A percentile compares a stretch with the other conserved stretches of the same genome.
Conservation (phyloP, 306 rosid genomes). For the Pyrus pyrifolia region DNA sequence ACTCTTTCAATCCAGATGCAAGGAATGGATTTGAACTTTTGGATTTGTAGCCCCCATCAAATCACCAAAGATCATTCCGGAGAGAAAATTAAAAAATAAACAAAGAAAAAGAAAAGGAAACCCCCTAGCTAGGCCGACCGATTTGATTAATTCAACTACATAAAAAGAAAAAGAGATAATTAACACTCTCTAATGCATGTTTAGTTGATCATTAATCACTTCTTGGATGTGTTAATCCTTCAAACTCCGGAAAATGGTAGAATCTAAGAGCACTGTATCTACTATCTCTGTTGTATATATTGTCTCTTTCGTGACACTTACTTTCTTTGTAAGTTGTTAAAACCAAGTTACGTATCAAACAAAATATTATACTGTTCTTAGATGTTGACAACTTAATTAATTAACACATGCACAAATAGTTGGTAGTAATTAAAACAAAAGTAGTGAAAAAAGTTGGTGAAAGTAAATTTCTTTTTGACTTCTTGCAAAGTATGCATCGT, state of each 20-base stretch:
- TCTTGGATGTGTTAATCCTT: not conserved
- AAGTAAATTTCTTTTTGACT: not conserved
- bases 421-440: not conserved
- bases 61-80: not conserved
- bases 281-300: not conserved
- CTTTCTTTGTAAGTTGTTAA: not conserved
- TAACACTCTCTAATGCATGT: not conserved
- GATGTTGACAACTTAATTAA: not conserved
- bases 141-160: not conserved
- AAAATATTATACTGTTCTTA: not conserved
- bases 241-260: not conserved
- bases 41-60: conserved; percentile 13
- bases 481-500: not conserved
- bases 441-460: not conserved
- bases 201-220: not conserved
- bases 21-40: conserved; percentile 1
- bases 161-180: not conserved
- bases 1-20: conserved; percentile 17
- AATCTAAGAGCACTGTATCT: not conserved
- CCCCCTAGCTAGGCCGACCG: not conserved
- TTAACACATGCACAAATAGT: not conserved
- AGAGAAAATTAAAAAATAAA: not conserved
- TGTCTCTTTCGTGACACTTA: not conserved
- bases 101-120: not conserved
- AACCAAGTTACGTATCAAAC: not conserved